phyloP scores from a whole-genome alignment of 139 green algal genomes.

The Penium margaritaceum region DNA sequence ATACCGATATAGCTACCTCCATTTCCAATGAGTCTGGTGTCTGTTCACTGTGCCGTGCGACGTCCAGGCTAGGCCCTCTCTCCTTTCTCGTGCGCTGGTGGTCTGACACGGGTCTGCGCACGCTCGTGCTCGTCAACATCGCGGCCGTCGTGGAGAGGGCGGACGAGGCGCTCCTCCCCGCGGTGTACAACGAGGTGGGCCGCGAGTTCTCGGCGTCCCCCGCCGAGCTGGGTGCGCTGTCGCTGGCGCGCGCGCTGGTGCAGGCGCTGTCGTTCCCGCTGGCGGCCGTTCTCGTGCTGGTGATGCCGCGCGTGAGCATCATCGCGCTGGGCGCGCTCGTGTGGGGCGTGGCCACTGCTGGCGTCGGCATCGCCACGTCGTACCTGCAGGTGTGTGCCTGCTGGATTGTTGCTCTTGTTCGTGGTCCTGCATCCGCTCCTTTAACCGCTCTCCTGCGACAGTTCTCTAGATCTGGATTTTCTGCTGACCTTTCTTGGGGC shows the following conservation, averaged over 20 bases:
- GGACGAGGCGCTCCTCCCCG: slow-evolving; percentile 48
- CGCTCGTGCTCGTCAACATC: slow-evolving; percentile 57
- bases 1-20: no score
- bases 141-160: slow-evolving; percentile 62
- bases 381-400: slow-evolving; percentile 6
- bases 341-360: slow-evolving; percentile 34
- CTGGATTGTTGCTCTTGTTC: no score
- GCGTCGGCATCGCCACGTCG: slow-evolving; percentile 4
- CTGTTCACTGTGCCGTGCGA: no score
- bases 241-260: slow-evolving; percentile 22
- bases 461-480: no score
- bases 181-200: neutral
- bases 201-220: slow-evolving; percentile 55
- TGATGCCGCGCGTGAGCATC: slow-evolving; percentile 14
- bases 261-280: slow-evolving; percentile 36
- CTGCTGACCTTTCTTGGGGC: no score
- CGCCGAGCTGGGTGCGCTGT: slow-evolving; percentile 36
- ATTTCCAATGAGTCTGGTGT: no score
- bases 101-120: slow-evolving; percentile 21
- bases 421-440: no score
- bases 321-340: slow-evolving; percentile 25
- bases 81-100: slow-evolving; percentile 4
- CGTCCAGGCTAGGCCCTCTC: no score
- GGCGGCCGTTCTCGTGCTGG: slow-evolving; percentile 13
- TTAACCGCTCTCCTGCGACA: no score